Evolutionary conservation across 345 rosid genomes (phyloP), one percentile per base, ranked within the genome.

Genomic region (Balakata baccata): DNA sequence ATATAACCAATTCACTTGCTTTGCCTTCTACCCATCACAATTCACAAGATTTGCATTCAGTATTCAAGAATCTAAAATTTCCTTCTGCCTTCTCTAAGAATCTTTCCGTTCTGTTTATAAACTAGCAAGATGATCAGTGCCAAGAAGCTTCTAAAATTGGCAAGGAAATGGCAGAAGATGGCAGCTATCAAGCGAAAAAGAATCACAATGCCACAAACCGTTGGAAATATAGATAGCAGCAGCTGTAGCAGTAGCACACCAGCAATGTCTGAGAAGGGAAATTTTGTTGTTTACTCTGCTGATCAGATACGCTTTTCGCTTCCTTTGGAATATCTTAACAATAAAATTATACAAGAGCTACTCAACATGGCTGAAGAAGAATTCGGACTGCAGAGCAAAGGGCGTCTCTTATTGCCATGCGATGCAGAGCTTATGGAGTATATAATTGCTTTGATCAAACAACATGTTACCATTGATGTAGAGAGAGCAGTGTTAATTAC

Each of bases 91-190:
- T 29, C 34, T 29, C 34, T 29, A 29, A 29, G 34, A 29, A 29
- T 29, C 1, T 29, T 29, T 29, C 34, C 34, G 2, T 29, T 29
- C 34, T 29, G 46, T 43, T 8, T 43, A 5, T 43, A 57, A 29
- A 57, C 20, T 2, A 54, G 9, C 22, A 54, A 54, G 59, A 54
- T 54, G 60, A 54, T 54, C 60, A n/a, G 60, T 54, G 10, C 60
- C 23, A n/a, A 54, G 25, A 54, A 16, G 23, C 45, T 73, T 11
- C 4, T 73, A 5, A 45, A 37, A 18, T 38, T 73, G 64, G 70
- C 76, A 6, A 73, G 68, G 20, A 53, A 64, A 13, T 73, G 70
- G 64, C 69, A 41, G 43, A 73, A 16, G 41, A 7, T 73, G 22
- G 70, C 63, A 39, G 54, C 62, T 10, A 41, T 53, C 4, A 23